Conservation (phyloP, 805 yeast species). For the Candida succiphila region DNA sequence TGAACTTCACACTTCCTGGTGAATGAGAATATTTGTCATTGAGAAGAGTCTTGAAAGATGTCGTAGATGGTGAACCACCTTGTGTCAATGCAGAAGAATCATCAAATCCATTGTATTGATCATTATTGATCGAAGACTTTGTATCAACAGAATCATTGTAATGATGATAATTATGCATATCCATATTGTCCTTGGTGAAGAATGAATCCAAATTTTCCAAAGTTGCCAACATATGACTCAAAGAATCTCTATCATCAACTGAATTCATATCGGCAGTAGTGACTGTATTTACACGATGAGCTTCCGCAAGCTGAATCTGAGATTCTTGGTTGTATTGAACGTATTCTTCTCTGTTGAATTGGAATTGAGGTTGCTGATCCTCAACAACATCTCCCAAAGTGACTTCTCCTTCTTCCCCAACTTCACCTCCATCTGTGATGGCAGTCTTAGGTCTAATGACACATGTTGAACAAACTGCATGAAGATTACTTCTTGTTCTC, state of each 20-base stretch:
- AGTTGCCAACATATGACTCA: slow-evolving; percentile 89
- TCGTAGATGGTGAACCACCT: slow-evolving; percentile 35
- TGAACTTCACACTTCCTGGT: slow-evolving; percentile 5
- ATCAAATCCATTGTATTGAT: slow-evolving; percentile 16
- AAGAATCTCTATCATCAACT: slow-evolving; percentile 48
- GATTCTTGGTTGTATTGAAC: slow-evolving; percentile 21
- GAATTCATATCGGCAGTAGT: slow-evolving; percentile 37
- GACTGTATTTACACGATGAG: slow-evolving; percentile 13
- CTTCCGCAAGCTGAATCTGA: slow-evolving; percentile 8
- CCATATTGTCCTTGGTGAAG: slow-evolving; percentile 53
- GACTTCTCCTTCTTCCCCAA: slow-evolving; percentile 24
- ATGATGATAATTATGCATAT: slow-evolving; percentile 22
- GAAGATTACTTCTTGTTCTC: slow-evolving; percentile 84
- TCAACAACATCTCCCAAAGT: slow-evolving; percentile 8
- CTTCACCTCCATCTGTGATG: slow-evolving; percentile 29
- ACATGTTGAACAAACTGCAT: slow-evolving; percentile 89
- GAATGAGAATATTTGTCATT: slow-evolving; percentile 34
- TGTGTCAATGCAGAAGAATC: slow-evolving; percentile 19
- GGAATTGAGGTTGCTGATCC: slow-evolving; percentile 17
- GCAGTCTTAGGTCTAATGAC: slow-evolving; percentile 29
- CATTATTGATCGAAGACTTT: slow-evolving; percentile 28
- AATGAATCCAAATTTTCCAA: slow-evolving; percentile 83
- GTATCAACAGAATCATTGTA: slow-evolving; percentile 57
- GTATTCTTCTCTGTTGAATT: slow-evolving; percentile 56
- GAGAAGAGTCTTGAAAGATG: slow-evolving; percentile 67